Conservation (phyloP, 345 rosid genomes). For the Eucalyptus coolabah region DNA sequence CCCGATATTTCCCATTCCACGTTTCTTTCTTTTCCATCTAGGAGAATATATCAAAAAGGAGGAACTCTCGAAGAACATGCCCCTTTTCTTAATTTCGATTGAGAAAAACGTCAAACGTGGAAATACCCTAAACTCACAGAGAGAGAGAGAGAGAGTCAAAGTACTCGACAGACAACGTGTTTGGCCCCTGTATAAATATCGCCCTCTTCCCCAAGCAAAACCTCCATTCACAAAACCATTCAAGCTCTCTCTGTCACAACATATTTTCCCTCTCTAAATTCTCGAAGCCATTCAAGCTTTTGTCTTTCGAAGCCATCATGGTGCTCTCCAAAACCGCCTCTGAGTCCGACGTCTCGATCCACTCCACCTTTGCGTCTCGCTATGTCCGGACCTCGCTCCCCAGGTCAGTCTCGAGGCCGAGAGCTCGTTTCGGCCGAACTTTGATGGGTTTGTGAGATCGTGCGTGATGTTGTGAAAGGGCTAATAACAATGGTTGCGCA, state of each 20-base stretch:
- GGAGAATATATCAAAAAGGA: not conserved
- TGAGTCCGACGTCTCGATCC: slow-evolving; percentile 59
- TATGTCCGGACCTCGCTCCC: slow-evolving; percentile 74
- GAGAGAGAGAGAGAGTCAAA: not conserved
- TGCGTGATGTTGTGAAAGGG: not conserved
- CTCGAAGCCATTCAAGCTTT: not conserved
- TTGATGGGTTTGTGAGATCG: not conserved
- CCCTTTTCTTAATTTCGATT: not conserved
- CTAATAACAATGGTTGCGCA: not conserved
- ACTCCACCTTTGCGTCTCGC: slow-evolving; percentile 84
- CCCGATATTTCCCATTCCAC: not conserved
- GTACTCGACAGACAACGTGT: not conserved
- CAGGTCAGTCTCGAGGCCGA: slow-evolving; percentile 5
- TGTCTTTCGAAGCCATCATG: slow-evolving; percentile 9
- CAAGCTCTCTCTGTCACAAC: not conserved
- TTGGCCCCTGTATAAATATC: not conserved
- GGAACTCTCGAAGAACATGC: not conserved
- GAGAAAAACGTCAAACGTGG: not conserved
- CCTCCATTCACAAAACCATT: not conserved
- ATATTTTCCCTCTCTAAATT: not conserved
- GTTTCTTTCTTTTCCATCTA: not conserved
- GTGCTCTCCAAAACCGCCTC: slow-evolving; percentile 58
- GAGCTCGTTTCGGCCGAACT: not conserved
- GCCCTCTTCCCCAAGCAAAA: not conserved
- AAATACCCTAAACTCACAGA: not conserved